Conservation (phyloP, 129 eudicot genomes). For the Lonicera japonica region DNA sequence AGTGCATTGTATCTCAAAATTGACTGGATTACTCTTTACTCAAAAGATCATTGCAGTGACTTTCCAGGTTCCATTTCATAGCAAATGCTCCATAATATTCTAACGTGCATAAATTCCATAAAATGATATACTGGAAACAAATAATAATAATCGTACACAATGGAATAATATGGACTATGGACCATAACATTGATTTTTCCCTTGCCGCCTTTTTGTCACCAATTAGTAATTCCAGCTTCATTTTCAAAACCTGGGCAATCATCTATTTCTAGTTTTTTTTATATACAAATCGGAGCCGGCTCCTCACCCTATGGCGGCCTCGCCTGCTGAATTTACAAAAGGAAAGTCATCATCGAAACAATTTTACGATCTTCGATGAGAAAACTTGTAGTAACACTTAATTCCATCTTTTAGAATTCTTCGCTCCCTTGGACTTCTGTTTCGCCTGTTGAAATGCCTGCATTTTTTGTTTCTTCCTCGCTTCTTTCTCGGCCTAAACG, state of each 20-base stretch:
- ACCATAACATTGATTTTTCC: too few species aligned
- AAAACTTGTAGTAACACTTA: conserved; percentile 22
- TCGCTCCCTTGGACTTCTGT: conserved; percentile 66
- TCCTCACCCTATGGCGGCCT: too few species aligned
- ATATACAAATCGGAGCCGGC: background rate
- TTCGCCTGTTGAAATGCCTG: conserved; percentile 91
- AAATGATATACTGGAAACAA: too few species aligned
- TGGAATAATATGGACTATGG: too few species aligned
- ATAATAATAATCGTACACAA: too few species aligned
- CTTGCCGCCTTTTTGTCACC: background rate
- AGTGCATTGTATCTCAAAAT: too few species aligned
- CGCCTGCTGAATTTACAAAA: background rate
- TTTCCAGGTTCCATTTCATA: too few species aligned
- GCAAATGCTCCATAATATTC: too few species aligned
- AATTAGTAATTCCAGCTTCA: background rate
- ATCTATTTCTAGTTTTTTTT: conserved; percentile 1
- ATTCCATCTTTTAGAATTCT: conserved; percentile 91
- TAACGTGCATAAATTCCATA: too few species aligned
- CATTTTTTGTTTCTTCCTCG: conserved; percentile 90
- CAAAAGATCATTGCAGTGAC: too few species aligned
- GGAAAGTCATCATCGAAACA: background rate
- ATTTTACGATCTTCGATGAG: background rate
- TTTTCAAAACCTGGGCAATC: background rate
- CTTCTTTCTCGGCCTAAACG: conserved; percentile 86
- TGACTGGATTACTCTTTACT: too few species aligned